Evolutionary conservation across 108 stramenopile species (phyloP).

Genomic region (Conticribra weissflogii): DNA sequence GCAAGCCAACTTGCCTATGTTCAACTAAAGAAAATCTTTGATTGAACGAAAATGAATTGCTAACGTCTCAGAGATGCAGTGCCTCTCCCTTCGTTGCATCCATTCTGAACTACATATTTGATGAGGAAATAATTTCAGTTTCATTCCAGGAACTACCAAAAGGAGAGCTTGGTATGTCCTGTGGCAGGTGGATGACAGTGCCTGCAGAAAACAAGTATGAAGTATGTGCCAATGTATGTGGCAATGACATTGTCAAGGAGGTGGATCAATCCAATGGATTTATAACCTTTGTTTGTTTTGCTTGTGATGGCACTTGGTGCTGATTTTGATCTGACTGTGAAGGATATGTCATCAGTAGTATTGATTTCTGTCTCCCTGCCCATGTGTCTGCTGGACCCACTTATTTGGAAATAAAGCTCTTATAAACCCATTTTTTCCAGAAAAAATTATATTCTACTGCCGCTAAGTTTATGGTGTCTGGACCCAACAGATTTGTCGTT

Average conservation of each 20-base stretch:
- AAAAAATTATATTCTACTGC: constrained; percentile 46
- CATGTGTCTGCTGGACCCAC: constrained; percentile 37
- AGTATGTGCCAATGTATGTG: constrained; percentile 56
- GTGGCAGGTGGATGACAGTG: constrained; percentile 62
- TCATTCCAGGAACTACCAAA: constrained; percentile 72
- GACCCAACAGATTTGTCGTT: too few relatives aligned
- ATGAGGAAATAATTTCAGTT: constrained; percentile 67
- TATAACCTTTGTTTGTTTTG: neutral
- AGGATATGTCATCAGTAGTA: neutral
- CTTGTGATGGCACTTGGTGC: neutral
- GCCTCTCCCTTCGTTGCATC: constrained; percentile 75
- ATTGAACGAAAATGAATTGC: neutral
- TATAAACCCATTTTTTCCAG: constrained; percentile 59
- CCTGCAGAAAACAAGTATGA: constrained; percentile 62
- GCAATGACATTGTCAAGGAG: constrained; percentile 64
- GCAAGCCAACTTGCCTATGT: constrained; percentile 10
- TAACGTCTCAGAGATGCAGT: constrained; percentile 43
- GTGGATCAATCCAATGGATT: constrained; percentile 3
- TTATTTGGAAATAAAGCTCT: constrained; percentile 61
- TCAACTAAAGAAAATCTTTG: neutral
- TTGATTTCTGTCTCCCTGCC: neutral
- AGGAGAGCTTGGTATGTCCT: constrained; percentile 45
- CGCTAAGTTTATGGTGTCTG: neutral
- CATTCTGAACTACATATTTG: constrained; percentile 76
- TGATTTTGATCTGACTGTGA: neutral